Conservation (phyloP, 73 alveolate genomes). For the Paraurostyla sp. region DNA sequence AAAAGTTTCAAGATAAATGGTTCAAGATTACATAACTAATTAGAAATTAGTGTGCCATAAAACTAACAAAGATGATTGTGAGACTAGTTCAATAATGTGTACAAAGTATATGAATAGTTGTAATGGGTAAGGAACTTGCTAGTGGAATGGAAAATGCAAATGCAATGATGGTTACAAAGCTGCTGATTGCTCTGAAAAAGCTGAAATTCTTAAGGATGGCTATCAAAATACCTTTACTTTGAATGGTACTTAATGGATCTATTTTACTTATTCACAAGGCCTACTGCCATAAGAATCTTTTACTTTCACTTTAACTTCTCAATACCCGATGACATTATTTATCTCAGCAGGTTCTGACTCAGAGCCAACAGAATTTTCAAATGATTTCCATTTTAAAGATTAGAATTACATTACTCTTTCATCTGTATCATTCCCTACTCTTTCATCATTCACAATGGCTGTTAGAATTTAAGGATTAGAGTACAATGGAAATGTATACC, state of each 20-base stretch:
- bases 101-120: neutral
- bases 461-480: constrained; percentile 18
- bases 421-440: neutral
- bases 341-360: neutral
- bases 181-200: constrained; percentile 56
- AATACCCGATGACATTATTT: neutral
- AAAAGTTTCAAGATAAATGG: constrained; percentile 25
- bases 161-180: constrained; percentile 66
- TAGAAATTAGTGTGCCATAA: constrained; percentile 22
- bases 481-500: neutral
- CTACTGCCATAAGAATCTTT: neutral
- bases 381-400: neutral
- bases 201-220: neutral
- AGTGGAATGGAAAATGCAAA: constrained; percentile 34
- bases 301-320: neutral
- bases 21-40: constrained; percentile 3
- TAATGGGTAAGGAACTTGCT: neutral
- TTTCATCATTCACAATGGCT: neutral
- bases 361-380: constrained; percentile 46
- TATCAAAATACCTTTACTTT: neutral
- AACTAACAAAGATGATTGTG: neutral
- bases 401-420: neutral
- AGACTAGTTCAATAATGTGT: neutral
- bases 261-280: neutral
- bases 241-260: constrained; percentile 50